A percentile compares a stretch with the other conserved stretches of the same genome.
These are phyloP conservation scores for Chrysoporthe puriensis DNA, from an alignment of 2,329 filamentous ascomycete species.

Conservation along the genomic window DNA sequence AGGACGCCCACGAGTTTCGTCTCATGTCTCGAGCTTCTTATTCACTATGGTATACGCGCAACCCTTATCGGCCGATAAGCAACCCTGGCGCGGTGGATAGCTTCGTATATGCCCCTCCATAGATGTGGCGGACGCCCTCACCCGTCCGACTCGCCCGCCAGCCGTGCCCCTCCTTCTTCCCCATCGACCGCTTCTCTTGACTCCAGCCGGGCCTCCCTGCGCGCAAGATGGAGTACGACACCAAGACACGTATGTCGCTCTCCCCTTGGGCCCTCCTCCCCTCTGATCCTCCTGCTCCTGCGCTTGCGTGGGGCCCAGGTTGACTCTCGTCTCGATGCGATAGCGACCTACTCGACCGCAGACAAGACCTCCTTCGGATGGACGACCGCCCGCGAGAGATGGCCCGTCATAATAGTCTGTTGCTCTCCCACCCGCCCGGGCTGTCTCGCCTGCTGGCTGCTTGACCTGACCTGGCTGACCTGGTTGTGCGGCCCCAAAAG, in stretches of 20 bases:
- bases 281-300: constrained; percentile 7
- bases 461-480: background rate
- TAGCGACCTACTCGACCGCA: constrained; percentile 77
- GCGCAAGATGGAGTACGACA: constrained; percentile 70
- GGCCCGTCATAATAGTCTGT: constrained; percentile 88
- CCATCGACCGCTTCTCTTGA: background rate
- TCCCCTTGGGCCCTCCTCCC: background rate
- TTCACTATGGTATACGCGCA: background rate
- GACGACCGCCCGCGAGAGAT: constrained; percentile 81
- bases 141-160: background rate
- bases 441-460: background rate
- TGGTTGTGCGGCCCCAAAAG: constrained; percentile 46
- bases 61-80: constrained; percentile 18
- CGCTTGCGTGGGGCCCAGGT: background rate
- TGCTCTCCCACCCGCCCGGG: background rate
- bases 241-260: constrained; percentile 66
- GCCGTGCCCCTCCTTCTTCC: background rate
- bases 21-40: background rate
- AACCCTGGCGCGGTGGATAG: background rate
- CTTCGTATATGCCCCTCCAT: constrained; percentile 10
- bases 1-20: constrained; percentile 3
- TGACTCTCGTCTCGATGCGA: constrained; percentile 2
- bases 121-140: background rate
- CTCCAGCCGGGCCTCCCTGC: no score
- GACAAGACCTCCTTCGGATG: constrained; percentile 88